phyloP scores from a whole-genome alignment of 1,139 yeast species.

The Hanseniaspora sp. region DNA sequence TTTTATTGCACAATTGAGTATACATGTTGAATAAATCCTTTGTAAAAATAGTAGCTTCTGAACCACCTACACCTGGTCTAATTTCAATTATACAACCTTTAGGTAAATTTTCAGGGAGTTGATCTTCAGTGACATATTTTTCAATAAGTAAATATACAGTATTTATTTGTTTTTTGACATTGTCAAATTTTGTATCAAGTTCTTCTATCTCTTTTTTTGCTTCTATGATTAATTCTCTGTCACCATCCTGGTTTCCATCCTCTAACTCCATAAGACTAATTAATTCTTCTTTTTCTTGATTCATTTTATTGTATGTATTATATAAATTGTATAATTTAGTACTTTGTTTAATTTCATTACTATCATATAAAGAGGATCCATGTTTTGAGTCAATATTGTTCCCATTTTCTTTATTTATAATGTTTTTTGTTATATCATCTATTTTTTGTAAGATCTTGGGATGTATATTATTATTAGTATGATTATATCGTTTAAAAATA shows the following conservation, averaged over 20 bases:
- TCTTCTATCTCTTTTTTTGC: constrained; percentile 31
- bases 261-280: constrained; percentile 10
- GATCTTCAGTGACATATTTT: constrained; percentile 62
- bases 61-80: constrained; percentile 94
- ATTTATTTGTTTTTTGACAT: constrained; percentile 31
- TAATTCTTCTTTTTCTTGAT: constrained; percentile 17
- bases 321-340: not conserved
- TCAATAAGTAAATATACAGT: constrained; percentile 34
- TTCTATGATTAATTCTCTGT: constrained; percentile 25
- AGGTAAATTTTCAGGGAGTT: constrained; percentile 45
- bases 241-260: not conserved
- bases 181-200: constrained; percentile 26
- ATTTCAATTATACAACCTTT: constrained; percentile 71
- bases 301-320: not conserved
- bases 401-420: not conserved
- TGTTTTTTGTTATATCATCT: not conserved
- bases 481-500: not conserved
- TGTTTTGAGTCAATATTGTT: too few relatives aligned
- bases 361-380: not conserved
- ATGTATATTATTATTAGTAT: not conserved
- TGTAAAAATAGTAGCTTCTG: constrained; percentile 82
- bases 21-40: constrained; percentile 75
- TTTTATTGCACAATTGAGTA: constrained; percentile 50
- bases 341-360: not conserved
- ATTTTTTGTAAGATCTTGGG: not conserved